A percentile compares a stretch with the other conserved stretches of the same genome.
Conservation (phyloP, 2,329 filamentous ascomycete genomes). For the Tympanopsis confertula region DNA sequence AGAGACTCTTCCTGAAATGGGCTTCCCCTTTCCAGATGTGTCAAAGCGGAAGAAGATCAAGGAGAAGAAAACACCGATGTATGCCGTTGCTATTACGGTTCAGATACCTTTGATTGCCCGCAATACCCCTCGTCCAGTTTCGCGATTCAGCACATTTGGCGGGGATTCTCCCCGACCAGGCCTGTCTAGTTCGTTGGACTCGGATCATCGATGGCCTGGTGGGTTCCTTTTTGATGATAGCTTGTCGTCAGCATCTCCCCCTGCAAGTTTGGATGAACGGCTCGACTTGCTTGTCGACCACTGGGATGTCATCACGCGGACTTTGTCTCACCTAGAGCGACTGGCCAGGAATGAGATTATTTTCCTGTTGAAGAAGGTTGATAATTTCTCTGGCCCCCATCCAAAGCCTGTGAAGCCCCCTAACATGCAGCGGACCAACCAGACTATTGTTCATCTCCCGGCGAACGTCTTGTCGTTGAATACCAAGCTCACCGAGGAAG, state of each 20-base stretch:
- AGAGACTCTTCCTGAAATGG: constrained; percentile 18
- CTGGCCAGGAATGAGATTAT: constrained; percentile 37
- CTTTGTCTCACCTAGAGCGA: constrained; percentile 37
- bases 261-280: constrained; percentile 35
- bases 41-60: constrained; percentile 30
- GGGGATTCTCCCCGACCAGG: constrained; percentile 16
- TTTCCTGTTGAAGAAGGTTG: constrained; percentile 32
- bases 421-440: constrained; percentile 32
- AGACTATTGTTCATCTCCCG: constrained; percentile 33
- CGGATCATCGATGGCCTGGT: constrained; percentile 21
- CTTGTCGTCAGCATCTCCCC: constrained; percentile 28
- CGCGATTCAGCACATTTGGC: constrained; percentile 18
- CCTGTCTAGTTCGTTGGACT: constrained; percentile 26
- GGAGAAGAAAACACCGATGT: constrained; percentile 43
- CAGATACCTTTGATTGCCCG: constrained; percentile 32
- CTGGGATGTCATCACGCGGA: constrained; percentile 46
- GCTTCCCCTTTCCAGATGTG: constrained; percentile 21
- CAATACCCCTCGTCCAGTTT: constrained; percentile 17
- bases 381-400: constrained; percentile 22
- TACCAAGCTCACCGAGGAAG: constrained; percentile 28
- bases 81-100: constrained; percentile 43
- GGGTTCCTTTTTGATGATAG: constrained; percentile 21
- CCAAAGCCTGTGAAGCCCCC: constrained; percentile 29
- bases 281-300: constrained; percentile 43
- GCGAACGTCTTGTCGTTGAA: constrained; percentile 31